phyloP scores from a whole-genome alignment of 2,329 filamentous ascomycete species.

The Apiospora pterosperma region DNA sequence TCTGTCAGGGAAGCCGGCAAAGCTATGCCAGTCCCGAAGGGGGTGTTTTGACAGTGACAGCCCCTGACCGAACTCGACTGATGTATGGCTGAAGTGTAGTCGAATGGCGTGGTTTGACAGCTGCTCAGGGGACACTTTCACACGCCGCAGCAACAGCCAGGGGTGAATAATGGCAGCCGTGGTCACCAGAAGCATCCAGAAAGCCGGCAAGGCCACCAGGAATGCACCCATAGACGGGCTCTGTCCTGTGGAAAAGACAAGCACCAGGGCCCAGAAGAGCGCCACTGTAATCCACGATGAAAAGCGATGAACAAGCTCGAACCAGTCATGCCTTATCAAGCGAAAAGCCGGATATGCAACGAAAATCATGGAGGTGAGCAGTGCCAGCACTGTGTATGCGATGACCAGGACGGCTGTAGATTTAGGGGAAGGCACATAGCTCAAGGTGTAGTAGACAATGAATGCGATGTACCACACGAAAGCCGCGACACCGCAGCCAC shows the following conservation, averaged over 20 bases:
- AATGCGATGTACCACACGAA: slow-evolving; percentile 42
- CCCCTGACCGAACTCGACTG: slow-evolving; percentile 43
- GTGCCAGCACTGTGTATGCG: slow-evolving; percentile 42
- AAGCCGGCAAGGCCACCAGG: slow-evolving; percentile 35
- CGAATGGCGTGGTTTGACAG: slow-evolving; percentile 60
- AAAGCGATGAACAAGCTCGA: slow-evolving; percentile 56
- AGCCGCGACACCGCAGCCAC: slow-evolving; percentile 44
- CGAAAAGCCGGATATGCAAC: slow-evolving; percentile 51
- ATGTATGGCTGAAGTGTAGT: slow-evolving; percentile 53
- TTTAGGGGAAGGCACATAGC: neutral
- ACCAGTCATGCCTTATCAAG: slow-evolving; percentile 48
- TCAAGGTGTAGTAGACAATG: slow-evolving; percentile 12
- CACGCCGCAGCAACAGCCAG: slow-evolving; percentile 59
- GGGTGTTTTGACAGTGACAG: slow-evolving; percentile 51
- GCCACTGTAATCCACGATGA: slow-evolving; percentile 50
- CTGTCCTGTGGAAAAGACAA: slow-evolving; percentile 29
- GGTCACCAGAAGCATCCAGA: slow-evolving; percentile 58
- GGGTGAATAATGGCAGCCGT: slow-evolving; percentile 56
- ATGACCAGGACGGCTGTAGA: neutral
- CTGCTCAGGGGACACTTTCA: slow-evolving; percentile 50
- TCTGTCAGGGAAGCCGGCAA: slow-evolving; percentile 55
- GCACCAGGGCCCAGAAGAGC: slow-evolving; percentile 39
- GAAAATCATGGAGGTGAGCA: slow-evolving; percentile 45
- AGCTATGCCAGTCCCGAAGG: slow-evolving; percentile 58
- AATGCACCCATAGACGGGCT: slow-evolving; percentile 21